Percentiles rank a stretch among this genome's conserved stretches.
Conservation (phyloP, 2,329 filamentous ascomycete genomes). For the Hypoxylon sp. region DNA sequence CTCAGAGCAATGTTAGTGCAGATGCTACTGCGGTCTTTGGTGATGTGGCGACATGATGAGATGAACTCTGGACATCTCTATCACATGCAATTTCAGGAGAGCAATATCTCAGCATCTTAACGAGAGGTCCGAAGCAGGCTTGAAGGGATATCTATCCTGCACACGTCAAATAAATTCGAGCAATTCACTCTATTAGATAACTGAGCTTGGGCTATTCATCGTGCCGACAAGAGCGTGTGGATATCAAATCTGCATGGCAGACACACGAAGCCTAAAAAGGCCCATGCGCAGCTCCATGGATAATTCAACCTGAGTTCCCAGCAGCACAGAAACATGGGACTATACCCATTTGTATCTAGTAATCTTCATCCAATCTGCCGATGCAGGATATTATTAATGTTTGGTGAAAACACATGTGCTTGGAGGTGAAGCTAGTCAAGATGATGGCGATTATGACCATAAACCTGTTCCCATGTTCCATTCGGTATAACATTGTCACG, state of each 20-base stretch:
- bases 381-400: background rate
- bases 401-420: background rate
- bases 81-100: background rate
- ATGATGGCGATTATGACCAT: no score
- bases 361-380: background rate
- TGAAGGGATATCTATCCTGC: no score
- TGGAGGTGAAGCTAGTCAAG: background rate
- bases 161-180: no score
- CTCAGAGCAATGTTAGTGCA: conserved; percentile 10
- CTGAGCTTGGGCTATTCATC: background rate
- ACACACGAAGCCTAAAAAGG: conserved; percentile 18
- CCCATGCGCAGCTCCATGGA: conserved; percentile 7
- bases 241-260: background rate
- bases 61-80: no score
- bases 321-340: no score
- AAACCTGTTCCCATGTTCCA: background rate
- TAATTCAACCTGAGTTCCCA: no score
- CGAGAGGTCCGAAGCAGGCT: no score
- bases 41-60: background rate
- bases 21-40: conserved; percentile 8
- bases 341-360: background rate
- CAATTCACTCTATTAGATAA: no score
- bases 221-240: background rate
- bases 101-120: background rate
- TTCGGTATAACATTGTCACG: background rate